These are phyloP conservation scores for Mycena metata DNA, from an alignment of 768 basidiomycete species.

Conservation along the genomic window DNA sequence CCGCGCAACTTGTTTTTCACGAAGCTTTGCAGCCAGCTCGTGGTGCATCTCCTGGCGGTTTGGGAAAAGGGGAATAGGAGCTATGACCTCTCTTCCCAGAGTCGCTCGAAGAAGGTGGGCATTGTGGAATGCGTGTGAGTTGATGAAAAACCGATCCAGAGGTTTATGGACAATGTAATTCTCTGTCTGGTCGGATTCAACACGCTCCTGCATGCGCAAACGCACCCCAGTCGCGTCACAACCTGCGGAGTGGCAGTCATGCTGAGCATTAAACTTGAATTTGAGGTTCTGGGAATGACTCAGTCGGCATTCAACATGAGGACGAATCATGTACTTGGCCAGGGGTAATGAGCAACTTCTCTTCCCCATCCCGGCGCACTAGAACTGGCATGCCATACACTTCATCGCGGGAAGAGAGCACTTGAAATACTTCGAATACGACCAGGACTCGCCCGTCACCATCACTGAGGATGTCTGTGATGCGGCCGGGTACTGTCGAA, in stretches of 20 bases:
- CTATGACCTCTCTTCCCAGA: no score
- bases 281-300: not conserved
- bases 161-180: no score
- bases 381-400: constrained; percentile 9
- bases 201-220: constrained; percentile 35
- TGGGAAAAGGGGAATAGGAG: no score
- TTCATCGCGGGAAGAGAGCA: not conserved
- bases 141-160: no score
- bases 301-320: no score
- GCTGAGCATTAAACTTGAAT: constrained; percentile 26
- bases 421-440: constrained; percentile 1
- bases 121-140: no score
- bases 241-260: constrained; percentile 37
- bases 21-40: no score
- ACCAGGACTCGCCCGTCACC: not conserved
- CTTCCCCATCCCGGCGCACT: not conserved
- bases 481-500: not conserved
- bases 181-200: no score
- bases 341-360: not conserved
- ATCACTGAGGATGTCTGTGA: not conserved
- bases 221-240: constrained; percentile 31
- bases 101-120: no score
- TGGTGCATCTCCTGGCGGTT: no score
- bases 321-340: not conserved
- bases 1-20: no score